A percentile compares a stretch with the other conserved stretches of the same genome.
These are phyloP conservation scores for Knoxia roxburghii DNA, from an alignment of 257 asterid species.

Conservation along the genomic window DNA sequence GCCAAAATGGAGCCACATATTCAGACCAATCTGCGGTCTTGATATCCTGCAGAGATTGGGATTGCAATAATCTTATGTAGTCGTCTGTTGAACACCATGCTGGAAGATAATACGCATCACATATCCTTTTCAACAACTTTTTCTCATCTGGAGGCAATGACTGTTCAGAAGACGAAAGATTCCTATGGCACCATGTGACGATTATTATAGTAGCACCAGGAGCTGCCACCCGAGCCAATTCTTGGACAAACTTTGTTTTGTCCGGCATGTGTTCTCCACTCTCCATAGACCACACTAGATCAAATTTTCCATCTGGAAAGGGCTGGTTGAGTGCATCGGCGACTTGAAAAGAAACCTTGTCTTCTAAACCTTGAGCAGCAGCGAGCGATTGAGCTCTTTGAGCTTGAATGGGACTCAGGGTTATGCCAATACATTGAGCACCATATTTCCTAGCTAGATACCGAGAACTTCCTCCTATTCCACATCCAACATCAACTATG, in stretches of 20 bases:
- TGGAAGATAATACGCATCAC: conserved; percentile 77
- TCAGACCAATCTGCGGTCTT: conserved; percentile 86
- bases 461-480: conserved; percentile 94
- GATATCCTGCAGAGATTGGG: conserved; percentile 82
- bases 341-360: conserved; percentile 79
- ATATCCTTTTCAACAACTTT: conserved; percentile 54
- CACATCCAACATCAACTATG: conserved; percentile 97
- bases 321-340: conserved; percentile 98
- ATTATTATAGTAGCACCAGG: conserved; percentile 88
- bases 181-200: conserved; percentile 98
- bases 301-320: conserved; percentile 73
- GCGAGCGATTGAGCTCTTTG: conserved; percentile 86
- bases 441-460: conserved; percentile 69
- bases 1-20: conserved; percentile 95
- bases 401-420: conserved; percentile 97
- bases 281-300: conserved; percentile 99
- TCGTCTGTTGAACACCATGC: conserved; percentile 90
- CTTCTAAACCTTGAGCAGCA: conserved; percentile 64
- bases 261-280: conserved; percentile 99
- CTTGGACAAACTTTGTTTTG: conserved; percentile 83
- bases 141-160: conserved; percentile 61
- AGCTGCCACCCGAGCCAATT: conserved; percentile 87
- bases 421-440: conserved; percentile 68
- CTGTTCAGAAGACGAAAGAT: conserved; percentile 66
- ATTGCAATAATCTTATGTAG: conserved; percentile 61